Evolutionary conservation across 2,329 filamentous ascomycete genomes (phyloP), one percentile per base, ranked within the genome.

Genomic region (Xylariaceae sp.): DNA sequence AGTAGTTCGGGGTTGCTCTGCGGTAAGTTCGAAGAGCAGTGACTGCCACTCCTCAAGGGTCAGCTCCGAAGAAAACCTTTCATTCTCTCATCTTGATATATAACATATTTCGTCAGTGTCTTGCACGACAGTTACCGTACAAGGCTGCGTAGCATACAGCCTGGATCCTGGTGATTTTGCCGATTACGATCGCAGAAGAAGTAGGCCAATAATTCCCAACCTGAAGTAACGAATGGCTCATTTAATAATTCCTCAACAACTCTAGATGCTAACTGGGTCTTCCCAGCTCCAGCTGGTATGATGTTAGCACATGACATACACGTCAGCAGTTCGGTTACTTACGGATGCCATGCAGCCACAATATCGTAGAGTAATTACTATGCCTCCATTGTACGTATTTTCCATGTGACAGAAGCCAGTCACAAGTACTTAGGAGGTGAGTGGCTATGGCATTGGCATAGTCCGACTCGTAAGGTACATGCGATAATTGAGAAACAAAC

Each of bases 341-440:
- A 50, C 46, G 50, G 29, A 53, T 53, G 13, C 50, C 50, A 39
- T 53, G 50, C 9, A 53, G 33, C 50, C 50, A 53, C 18, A 53
- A 24, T 15, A 44, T 36, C 2, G 30, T 29, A 20, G 50, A 48
- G 4, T n/a, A 13, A 23, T 27, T 15, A 9, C 20, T 44, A 18
- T 53, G 15, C 13, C 45, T 32, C 50, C 50, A 53, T 26, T 53
- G 13, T 6, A 47, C 9, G n/a, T 48, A 53, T 15, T 36, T 47
- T 1, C 10, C 27, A 11, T 53, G 42, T 6, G 3, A 5, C 13
- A 40, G 6, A 7, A 53, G n/a, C 50, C 50, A 53, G 6, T 48
- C 42, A 27, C 50, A 40, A 11, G 50, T 47, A 24, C 32, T 30
- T 36, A 10, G 23, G 6, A 45, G 10, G 5, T 30, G 29, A 2